phyloP scores from a whole-genome alignment of 805 yeast species.

The Naumovozyma dairenensis region DNA sequence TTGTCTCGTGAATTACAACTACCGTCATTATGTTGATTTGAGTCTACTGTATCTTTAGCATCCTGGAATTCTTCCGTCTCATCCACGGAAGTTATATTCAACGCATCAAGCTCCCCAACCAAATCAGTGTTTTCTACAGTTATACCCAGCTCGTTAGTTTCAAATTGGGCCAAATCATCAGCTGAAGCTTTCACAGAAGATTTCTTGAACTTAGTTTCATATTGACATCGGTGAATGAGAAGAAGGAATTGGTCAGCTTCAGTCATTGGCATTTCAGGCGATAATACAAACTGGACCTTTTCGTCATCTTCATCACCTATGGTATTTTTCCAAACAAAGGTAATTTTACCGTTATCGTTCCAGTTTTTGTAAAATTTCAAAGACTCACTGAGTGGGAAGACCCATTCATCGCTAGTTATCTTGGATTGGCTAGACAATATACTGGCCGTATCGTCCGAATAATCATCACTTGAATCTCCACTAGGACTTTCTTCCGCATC shows the following conservation, averaged over 20 bases:
- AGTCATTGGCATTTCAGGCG: constrained; percentile 40
- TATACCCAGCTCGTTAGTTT: neutral
- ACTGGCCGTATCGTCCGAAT: constrained; percentile 30
- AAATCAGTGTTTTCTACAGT: constrained; percentile 14
- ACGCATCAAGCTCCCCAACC: constrained; percentile 3
- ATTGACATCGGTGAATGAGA: constrained; percentile 57
- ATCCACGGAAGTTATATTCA: neutral
- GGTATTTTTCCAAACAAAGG: constrained; percentile 70
- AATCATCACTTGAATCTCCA: constrained; percentile 44
- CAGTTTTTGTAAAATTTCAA: constrained; percentile 46
- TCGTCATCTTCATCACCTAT: constrained; percentile 82
- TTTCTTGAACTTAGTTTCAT: constrained; percentile 60
- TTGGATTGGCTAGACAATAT: constrained; percentile 26
- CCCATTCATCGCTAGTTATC: constrained; percentile 52
- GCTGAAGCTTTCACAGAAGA: constrained; percentile 38
- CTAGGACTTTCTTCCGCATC: constrained; percentile 52
- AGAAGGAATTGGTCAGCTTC: constrained; percentile 54
- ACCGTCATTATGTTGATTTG: neutral
- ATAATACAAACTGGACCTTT: constrained; percentile 68
- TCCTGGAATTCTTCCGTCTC: constrained; percentile 14
- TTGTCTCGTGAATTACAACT: neutral
- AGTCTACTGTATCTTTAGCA: constrained; percentile 10
- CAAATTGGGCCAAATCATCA: constrained; percentile 32
- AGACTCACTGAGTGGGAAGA: constrained; percentile 54
- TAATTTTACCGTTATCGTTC: constrained; percentile 43